Percentiles rank a stretch among this genome's conserved stretches.
These are phyloP conservation scores for Acmispon strigosus DNA, from an alignment of 306 rosid genomes.

Conservation along the genomic window DNA sequence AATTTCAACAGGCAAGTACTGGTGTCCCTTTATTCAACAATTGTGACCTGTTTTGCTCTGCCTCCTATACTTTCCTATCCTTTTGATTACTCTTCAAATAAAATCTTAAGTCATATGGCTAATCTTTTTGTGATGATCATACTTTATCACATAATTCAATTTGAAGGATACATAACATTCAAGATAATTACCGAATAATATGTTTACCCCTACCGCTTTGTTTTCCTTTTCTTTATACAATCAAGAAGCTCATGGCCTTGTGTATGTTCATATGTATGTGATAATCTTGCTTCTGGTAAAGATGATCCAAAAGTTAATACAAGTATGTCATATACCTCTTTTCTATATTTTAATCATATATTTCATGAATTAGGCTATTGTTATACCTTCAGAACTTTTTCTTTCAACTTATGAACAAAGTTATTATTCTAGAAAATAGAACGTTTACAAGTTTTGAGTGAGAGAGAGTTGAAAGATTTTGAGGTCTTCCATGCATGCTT, in stretches of 20 bases:
- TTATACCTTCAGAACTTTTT: neutral
- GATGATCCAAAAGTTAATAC: neutral
- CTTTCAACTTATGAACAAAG: neutral
- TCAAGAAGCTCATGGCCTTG: neutral
- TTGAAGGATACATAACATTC: neutral
- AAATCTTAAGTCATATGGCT: neutral
- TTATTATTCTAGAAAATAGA: neutral
- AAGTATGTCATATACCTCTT: neutral
- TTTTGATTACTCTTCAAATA: neutral
- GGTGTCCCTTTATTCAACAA: neutral
- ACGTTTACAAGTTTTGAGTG: neutral
- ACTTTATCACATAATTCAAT: neutral
- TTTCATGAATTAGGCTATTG: neutral
- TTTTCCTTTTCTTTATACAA: neutral
- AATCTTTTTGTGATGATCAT: neutral
- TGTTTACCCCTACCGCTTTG: neutral
- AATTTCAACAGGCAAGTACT: conserved; percentile 60
- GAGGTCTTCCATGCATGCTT: neutral
- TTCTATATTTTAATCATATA: neutral
- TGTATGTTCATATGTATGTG: neutral
- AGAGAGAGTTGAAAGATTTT: neutral
- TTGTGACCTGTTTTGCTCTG: neutral
- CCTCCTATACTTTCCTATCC: neutral
- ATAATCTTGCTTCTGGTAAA: neutral
- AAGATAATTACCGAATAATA: neutral